phyloP scores from a whole-genome alignment of 2,329 filamentous ascomycete genomes.

The Pseudogymnoascus sp. region DNA sequence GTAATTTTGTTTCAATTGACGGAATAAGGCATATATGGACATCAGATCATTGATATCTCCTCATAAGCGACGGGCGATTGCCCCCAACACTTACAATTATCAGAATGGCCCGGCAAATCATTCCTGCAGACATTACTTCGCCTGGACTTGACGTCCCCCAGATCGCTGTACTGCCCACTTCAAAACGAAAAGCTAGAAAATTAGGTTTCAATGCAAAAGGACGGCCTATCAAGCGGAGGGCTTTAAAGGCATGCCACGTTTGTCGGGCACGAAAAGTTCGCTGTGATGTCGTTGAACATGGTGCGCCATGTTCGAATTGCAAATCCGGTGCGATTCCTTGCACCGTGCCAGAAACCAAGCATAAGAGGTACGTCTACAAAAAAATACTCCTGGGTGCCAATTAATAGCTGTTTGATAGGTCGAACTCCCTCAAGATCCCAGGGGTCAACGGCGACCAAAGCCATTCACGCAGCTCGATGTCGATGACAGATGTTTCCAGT shows the following conservation, averaged over 20 bases:
- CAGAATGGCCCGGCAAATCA: not conserved
- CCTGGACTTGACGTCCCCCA: not conserved
- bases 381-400: not conserved
- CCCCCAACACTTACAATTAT: not conserved
- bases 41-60: not conserved
- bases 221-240: not conserved
- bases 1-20: not conserved
- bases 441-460: not conserved
- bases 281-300: not conserved
- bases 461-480: not conserved
- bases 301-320: not conserved
- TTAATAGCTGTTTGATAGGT: not conserved
- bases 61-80: not conserved
- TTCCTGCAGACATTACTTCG: not conserved
- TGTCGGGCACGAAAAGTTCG: slow-evolving; percentile 3
- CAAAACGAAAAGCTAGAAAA: slow-evolving; percentile 1
- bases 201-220: not conserved
- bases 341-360: not conserved
- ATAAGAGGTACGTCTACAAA: not conserved
- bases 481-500: not conserved
- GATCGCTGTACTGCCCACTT: not conserved
- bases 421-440: not conserved
- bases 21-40: not conserved
- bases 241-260: not conserved
- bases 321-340: not conserved